Percentiles rank a stretch among this genome's conserved stretches.
phyloP scores from a whole-genome alignment of 192 early-diverging fungal genomes.

The Piromyces sp. region DNA sequence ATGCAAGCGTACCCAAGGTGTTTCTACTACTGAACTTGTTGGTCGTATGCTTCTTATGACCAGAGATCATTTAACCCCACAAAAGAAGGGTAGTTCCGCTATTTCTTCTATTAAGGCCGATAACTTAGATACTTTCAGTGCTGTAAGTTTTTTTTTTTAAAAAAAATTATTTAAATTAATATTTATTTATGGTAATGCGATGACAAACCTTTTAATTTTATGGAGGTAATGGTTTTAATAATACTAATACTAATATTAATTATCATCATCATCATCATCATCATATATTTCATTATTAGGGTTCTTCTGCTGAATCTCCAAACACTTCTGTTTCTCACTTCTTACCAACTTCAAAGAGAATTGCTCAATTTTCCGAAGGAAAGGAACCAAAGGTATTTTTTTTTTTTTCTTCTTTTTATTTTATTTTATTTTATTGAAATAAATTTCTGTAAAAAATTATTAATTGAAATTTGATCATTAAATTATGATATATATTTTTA shows the following conservation, averaged over 20 bases:
- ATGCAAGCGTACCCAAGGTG: constrained; percentile 87
- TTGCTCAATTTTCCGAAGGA: constrained; percentile 80
- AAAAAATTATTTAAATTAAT: neutral
- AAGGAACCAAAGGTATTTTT: constrained; percentile 31
- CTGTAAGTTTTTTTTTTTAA: constrained; percentile 7
- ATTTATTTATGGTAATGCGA: no score
- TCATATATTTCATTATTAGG: neutral
- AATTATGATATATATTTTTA: no score
- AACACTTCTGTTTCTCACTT: constrained; percentile 62
- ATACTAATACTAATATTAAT: no score
- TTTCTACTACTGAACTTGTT: constrained; percentile 93
- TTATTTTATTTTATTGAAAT: no score
- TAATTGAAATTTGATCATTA: no score
- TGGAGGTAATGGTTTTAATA: no score
- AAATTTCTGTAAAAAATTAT: no score
- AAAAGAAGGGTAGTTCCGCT: constrained; percentile 40
- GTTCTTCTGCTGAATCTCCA: constrained; percentile 13
- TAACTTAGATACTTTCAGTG: constrained; percentile 38
- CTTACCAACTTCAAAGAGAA: constrained; percentile 65
- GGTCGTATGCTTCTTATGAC: constrained; percentile 88
- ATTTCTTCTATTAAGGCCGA: constrained; percentile 34
- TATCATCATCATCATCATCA: no score
- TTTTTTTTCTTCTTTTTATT: neutral
- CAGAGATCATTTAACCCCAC: constrained; percentile 47
- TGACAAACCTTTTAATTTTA: no score